Conservation (phyloP, 176 grass and related monocot genomes). For the Zizania latifolia region DNA sequence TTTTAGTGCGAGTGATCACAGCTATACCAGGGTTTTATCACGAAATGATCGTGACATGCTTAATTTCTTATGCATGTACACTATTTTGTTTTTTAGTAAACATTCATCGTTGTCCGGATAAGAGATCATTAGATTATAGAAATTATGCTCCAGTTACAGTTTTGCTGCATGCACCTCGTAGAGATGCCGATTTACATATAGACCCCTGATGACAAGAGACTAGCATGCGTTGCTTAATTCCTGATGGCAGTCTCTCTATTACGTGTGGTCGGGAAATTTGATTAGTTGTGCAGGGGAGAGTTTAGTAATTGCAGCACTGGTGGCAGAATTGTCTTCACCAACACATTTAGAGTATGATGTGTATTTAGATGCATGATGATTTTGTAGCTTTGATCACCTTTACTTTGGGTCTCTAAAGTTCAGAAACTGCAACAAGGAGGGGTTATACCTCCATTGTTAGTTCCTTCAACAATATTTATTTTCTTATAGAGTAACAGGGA, state of each 20-base stretch:
- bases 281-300: neutral
- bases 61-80: neutral
- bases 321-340: neutral
- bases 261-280: neutral
- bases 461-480: neutral
- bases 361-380: neutral
- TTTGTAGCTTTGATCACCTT: conserved; percentile 9
- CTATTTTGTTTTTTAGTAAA: neutral
- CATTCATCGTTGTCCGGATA: neutral
- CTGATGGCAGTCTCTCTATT: neutral
- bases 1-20: conserved; percentile 13
- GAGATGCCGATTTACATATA: conserved; percentile 28
- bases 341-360: neutral
- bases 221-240: neutral
- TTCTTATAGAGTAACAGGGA: no score
- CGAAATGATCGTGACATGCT: neutral
- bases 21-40: neutral
- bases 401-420: conserved; percentile 5
- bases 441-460: no score
- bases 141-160: conserved; percentile 6
- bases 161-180: conserved; percentile 46
- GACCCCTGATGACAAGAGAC: conserved; percentile 13
- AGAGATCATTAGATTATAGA: neutral
- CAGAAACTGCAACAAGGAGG: neutral
- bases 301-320: neutral